Evolutionary conservation across 2,329 filamentous ascomycete species (phyloP), one percentile per base, ranked within the genome.

Genomic region (Penicillium brevicompactum): DNA sequence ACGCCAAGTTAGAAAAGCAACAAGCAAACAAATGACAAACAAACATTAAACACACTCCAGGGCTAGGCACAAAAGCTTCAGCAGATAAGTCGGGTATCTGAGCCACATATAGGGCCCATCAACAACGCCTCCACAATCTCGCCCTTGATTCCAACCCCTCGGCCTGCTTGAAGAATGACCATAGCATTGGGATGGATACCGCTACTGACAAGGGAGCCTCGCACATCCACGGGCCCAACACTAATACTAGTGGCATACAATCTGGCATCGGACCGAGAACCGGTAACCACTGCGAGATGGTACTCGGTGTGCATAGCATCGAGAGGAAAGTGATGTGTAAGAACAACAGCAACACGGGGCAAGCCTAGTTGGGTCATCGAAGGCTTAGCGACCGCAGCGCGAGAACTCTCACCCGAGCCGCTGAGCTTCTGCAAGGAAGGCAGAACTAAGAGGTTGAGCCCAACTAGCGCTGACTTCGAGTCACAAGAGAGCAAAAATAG

Each of bases 401-500:
- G 32, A 11, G 18, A 30, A 1, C 45, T 56, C 42, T 64, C 55
- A 30, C 63, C 63, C n/a, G 91, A 78, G 0, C 92, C 93, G 11
- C 86, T 82, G 62, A 89, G 80, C 61, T 88, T 85, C 66, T 95
- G 91, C 52, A 97, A 76, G 1, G 89, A 86, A 0, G 93, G 92
- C 9, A 97, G 80, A 10, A 97, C 91, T 73, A 99, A 97, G 2
- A 99, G 83, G 68, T 97, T 90, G 67, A 96, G 91, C 0, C 92
- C 95, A 7, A 97, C 93, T 2, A 97, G 82, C 0, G 93, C 92
- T 2, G 89, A 93, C 1, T 92, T 93, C 0, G 94, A 93, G 70
- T 97, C 97, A 0, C 93, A 93, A 0, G 93, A 93, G 0, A 97
- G 80, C 0, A 90, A 90, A 75, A 97, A 97, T 60, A 97, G 84